Evolutionary conservation across 768 basidiomycete species (phyloP).

Genomic region (Suillus fuscotomentosus): DNA sequence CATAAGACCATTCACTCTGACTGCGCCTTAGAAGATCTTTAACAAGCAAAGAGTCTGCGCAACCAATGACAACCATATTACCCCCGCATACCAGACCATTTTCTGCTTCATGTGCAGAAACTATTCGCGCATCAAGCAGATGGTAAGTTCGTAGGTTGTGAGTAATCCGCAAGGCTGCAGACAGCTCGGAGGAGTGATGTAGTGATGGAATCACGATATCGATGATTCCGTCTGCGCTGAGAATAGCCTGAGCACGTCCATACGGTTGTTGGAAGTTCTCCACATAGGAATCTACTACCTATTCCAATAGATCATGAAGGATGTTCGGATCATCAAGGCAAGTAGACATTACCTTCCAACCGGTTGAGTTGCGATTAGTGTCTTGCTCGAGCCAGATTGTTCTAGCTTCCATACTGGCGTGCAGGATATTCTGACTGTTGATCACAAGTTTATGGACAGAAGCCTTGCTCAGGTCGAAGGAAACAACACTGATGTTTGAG

Average conservation of each 20-base stretch:
- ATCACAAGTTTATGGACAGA: slow-evolving; percentile 11
- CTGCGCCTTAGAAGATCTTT: slow-evolving; percentile 28
- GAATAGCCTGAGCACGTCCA: slow-evolving; percentile 65
- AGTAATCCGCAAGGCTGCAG: slow-evolving; percentile 63
- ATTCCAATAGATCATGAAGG: not conserved
- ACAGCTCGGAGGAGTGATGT: slow-evolving; percentile 35
- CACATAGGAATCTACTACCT: not conserved
- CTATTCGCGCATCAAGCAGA: slow-evolving; percentile 66
- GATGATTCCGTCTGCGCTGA: slow-evolving; percentile 53
- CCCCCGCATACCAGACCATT: slow-evolving; percentile 34
- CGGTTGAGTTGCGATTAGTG: not conserved
- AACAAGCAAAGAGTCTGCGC: slow-evolving; percentile 34
- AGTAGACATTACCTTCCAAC: not conserved
- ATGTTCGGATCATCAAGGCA: not conserved
- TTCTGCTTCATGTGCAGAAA: slow-evolving; percentile 31
- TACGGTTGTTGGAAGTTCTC: slow-evolving; percentile 20
- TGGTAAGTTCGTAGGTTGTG: slow-evolving; percentile 70
- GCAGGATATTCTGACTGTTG: slow-evolving; percentile 11
- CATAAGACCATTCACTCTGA: slow-evolving; percentile 16
- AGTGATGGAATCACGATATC: slow-evolving; percentile 52
- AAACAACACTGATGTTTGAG: slow-evolving; percentile 26
- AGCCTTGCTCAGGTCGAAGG: slow-evolving; percentile 11
- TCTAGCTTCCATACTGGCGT: not conserved
- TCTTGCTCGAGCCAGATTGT: slow-evolving; percentile 13
- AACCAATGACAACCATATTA: slow-evolving; percentile 62